Evolutionary conservation across 805 yeast species (phyloP), one percentile per base, ranked within the genome.

Genomic region (Vanderwaltozyma polyspora): DNA sequence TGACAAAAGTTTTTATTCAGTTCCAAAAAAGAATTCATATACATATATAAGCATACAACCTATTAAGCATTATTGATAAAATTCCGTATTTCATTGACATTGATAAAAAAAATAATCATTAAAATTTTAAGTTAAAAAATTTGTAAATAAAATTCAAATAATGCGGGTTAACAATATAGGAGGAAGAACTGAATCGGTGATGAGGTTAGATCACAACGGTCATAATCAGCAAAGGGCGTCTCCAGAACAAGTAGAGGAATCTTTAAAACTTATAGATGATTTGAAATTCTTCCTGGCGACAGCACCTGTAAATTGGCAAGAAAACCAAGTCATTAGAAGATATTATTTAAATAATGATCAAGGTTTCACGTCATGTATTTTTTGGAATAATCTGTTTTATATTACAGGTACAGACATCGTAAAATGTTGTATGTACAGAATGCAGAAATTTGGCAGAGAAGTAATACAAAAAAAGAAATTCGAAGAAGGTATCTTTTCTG

Each of bases 361-460:
- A 55, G 91, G 89, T 3, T 85, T 89, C 45, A 85, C 85, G n/a
- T 73, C 83, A 22, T 89, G 98, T 59, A 85, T 91, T 1, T 79
- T 70, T 46, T 89, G 97, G 96, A 82, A 85, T 49, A 80, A 81
- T 50, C 63, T 87, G 11, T 89, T 80, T 55, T 87, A 81, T 59
- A 72, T 89, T 32, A 89, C 97, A 0, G 97, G 97, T 3, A 89
- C 97, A 1, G 97, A 91, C 63, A 87, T 89, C 38, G 95, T 91
- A 31, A 74, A 95, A 38, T 84, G 95, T 56, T 74, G 89, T 33
- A 80, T 86, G 13, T 91, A 81, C 57, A 75, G 89, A 45, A 81
- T 89, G 62, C 79, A 79, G 46, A 86, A 85, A 46, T 83, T 89
- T 63, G 98, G 98, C 1, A 68, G 97, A 41, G 72, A 72, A 40